phyloP scores from a whole-genome alignment of 768 basidiomycete genomes.

The Agaricus blazei region DNA sequence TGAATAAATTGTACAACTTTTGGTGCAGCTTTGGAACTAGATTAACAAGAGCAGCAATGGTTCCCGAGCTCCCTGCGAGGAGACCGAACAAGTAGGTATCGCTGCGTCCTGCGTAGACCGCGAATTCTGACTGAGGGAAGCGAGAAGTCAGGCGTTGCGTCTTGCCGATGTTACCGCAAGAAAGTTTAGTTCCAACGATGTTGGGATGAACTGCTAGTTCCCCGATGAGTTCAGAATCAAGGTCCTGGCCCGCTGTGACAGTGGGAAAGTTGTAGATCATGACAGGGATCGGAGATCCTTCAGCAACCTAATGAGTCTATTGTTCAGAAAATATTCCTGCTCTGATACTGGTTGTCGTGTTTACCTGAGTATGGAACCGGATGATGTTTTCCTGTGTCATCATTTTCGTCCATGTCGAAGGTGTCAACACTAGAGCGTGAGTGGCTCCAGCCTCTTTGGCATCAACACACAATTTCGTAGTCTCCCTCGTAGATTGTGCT shows the following conservation, averaged over 20 bases:
- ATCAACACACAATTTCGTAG: conserved; percentile 60
- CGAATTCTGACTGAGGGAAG: conserved; percentile 49
- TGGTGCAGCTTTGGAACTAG: conserved; percentile 55
- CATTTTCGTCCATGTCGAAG: conserved; percentile 61
- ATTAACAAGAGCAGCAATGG: conserved; percentile 62
- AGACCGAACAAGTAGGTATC: conserved; percentile 66
- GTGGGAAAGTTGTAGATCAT: conserved; percentile 87
- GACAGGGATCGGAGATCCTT: conserved; percentile 60
- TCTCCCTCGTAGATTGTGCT: conserved; percentile 74
- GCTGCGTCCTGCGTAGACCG: conserved; percentile 71
- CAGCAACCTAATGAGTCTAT: conserved; percentile 46
- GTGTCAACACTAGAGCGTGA: conserved; percentile 71
- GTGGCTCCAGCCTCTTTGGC: conserved; percentile 81
- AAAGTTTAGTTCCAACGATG: conserved; percentile 82
- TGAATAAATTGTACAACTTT: conserved; percentile 41
- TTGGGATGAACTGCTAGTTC: conserved; percentile 73
- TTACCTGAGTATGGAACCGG: conserved; percentile 60
- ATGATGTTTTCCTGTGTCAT: conserved; percentile 63
- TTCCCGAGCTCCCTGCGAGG: conserved; percentile 55
- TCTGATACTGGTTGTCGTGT: conserved; percentile 4
- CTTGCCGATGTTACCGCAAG: conserved; percentile 83
- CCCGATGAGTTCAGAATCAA: conserved; percentile 74
- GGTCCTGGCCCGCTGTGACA: conserved; percentile 77
- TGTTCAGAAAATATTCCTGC: background rate
- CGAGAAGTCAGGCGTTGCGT: conserved; percentile 67